Evolutionary conservation across 1,139 yeast genomes (phyloP), one percentile per base, ranked within the genome.

Genomic region (Hemisphaericaspora lyxosophila): DNA sequence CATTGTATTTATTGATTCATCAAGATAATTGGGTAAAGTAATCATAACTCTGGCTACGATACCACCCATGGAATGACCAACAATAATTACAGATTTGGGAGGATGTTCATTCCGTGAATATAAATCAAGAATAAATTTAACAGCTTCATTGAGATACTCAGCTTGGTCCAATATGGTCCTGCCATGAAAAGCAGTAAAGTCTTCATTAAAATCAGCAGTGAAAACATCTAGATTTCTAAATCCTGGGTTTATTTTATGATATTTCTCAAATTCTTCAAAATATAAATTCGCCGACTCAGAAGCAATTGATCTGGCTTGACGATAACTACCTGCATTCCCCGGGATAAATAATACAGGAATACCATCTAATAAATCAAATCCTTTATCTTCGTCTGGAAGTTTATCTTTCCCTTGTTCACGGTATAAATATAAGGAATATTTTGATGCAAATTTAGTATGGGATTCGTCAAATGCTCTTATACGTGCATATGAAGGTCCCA

Each of bases 41-140:
- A 86, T 68, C 79, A 88, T 78, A 1, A 85, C 81, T 42, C 97
- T 68, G 4, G 96, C 84, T 2, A 90, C 97, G 13, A 90, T 78
- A 3, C 97, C 97, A 26, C 97, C 97, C 97, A 90, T 90, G 1
- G 98, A 92, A 63, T 94, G 99, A 1, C 89, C 97, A 4, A 94
- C 55, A 0, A 94, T 56, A 0, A 90, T 77, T 4, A 94, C 96
- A 0, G 96, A 83, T 24, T 64, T 64, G 0, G 96, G 95, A 9
- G 66, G 67, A 25, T 51, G 40, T 29, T 46, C 41, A 13, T 50
- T 45, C 18, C 64, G 55, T 4, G 46, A 35, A 53, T 92, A 92
- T 8, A 92, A 63, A 4, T 78, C 75, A 14, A 92, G 64, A 16
- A 92, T 89, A 55, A 82, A 89, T 28, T 65, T 61, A 5, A 92